Evolutionary conservation across 2,329 filamentous ascomycete genomes (phyloP).

Genomic region (Aspergillus ochraceus): DNA sequence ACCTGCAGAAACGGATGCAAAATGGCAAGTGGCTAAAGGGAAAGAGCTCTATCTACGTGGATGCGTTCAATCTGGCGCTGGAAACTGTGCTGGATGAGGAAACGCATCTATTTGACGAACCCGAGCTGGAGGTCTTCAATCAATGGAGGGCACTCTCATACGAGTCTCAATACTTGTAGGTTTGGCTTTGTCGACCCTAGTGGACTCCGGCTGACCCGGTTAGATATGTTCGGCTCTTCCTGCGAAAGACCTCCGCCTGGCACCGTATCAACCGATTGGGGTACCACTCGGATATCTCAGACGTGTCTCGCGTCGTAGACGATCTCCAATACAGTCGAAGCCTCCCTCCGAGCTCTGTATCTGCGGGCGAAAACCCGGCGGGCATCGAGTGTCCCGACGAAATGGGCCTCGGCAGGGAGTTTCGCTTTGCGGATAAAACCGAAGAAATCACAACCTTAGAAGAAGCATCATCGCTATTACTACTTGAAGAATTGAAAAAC

Average conservation of each 20-base stretch:
- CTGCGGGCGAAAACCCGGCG: slow-evolving; percentile 41
- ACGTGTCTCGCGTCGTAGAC: slow-evolving; percentile 66
- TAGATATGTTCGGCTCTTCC: slow-evolving; percentile 87
- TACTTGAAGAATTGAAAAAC: slow-evolving; percentile 82
- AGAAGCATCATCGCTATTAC: slow-evolving; percentile 77
- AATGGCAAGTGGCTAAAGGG: slow-evolving; percentile 69
- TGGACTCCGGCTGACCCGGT: slow-evolving; percentile 4
- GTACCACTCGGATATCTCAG: slow-evolving; percentile 79
- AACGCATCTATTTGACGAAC: slow-evolving; percentile 78
- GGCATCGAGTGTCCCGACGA: slow-evolving; percentile 51
- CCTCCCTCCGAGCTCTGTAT: slow-evolving; percentile 52
- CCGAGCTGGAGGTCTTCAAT: slow-evolving; percentile 73
- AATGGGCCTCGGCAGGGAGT: slow-evolving; percentile 54
- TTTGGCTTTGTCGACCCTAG: slow-evolving; percentile 10
- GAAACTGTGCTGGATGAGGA: slow-evolving; percentile 89
- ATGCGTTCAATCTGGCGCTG: slow-evolving; percentile 91
- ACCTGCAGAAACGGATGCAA: slow-evolving; percentile 53
- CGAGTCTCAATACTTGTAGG: slow-evolving; percentile 86
- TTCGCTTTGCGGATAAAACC: slow-evolving; percentile 79
- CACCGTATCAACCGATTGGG: slow-evolving; percentile 75
- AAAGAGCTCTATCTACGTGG: slow-evolving; percentile 89
- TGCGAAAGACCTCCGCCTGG: slow-evolving; percentile 90
- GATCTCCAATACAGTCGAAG: slow-evolving; percentile 60
- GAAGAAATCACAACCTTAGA: slow-evolving; percentile 75
- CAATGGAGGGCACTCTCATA: slow-evolving; percentile 74